These are phyloP conservation scores for Podaxis sp. DNA, from an alignment of 768 basidiomycete genomes.

Conservation along the genomic window DNA sequence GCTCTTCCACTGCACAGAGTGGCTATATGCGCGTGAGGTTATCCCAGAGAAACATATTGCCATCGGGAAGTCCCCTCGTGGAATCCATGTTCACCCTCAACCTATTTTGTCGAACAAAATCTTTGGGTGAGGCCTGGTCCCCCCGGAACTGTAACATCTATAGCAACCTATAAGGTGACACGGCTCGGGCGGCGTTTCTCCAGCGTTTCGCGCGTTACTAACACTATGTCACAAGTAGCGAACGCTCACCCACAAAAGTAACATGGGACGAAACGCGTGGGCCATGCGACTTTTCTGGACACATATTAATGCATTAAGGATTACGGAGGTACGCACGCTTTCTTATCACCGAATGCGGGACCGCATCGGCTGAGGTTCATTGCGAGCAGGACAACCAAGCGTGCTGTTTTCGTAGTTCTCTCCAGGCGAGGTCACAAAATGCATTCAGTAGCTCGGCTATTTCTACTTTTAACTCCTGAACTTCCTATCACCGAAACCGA, in stretches of 20 bases:
- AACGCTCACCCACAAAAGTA: not conserved
- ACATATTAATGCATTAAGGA: not conserved
- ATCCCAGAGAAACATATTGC: too few species aligned
- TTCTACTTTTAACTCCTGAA: constrained; percentile 4
- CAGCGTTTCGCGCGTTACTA: constrained; percentile 5
- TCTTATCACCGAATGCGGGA: not conserved
- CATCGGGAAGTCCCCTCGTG: too few species aligned
- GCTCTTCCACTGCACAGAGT: not conserved
- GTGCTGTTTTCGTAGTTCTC: not conserved
- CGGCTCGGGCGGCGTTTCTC: not conserved
- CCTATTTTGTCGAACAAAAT: too few species aligned
- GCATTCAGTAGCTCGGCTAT: not conserved
- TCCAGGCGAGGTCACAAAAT: not conserved
- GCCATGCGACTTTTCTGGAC: not conserved
- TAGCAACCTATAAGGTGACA: not conserved
- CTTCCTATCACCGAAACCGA: constrained; percentile 5
- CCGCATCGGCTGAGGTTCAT: not conserved
- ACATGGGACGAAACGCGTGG: not conserved
- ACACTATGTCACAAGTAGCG: not conserved
- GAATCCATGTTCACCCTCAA: too few species aligned
- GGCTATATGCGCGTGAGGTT: too few species aligned
- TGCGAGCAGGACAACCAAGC: not conserved
- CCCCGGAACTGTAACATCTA: too few species aligned
- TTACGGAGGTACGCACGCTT: not conserved
- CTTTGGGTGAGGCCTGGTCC: too few species aligned